These are phyloP conservation scores for Saitozyma podzolica DNA, from an alignment of 768 basidiomycete species.

Conservation along the genomic window DNA sequence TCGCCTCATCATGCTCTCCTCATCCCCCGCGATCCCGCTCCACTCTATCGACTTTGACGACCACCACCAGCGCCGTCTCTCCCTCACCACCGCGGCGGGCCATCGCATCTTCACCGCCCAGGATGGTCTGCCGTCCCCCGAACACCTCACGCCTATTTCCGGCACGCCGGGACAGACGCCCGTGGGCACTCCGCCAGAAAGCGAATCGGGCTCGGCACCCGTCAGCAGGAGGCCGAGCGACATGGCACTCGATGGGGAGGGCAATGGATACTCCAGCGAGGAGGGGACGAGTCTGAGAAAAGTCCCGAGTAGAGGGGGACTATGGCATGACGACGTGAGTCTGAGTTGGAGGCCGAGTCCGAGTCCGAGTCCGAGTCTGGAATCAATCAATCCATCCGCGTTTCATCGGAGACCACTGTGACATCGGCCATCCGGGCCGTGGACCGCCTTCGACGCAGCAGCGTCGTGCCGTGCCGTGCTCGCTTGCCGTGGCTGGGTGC, in stretches of 20 bases:
- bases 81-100: slow-evolving; percentile 42
- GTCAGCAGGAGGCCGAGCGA: slow-evolving; percentile 4
- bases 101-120: slow-evolving; percentile 38
- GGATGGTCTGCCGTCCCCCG: slow-evolving; percentile 45
- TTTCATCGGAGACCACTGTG: too few species aligned
- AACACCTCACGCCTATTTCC: slow-evolving; percentile 41
- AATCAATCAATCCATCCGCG: too few species aligned
- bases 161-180: slow-evolving; percentile 24
- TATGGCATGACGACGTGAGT: slow-evolving; percentile 43
- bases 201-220: slow-evolving; percentile 12
- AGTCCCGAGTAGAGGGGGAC: slow-evolving; percentile 32
- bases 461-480: too few species aligned
- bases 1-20: slow-evolving; percentile 44
- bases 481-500: too few species aligned
- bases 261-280: neutral
- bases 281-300: slow-evolving; percentile 21
- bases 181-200: slow-evolving; percentile 4
- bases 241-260: neutral
- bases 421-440: too few species aligned
- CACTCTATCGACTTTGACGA: slow-evolving; percentile 37
- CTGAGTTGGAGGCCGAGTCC: neutral
- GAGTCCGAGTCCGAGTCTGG: neutral
- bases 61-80: slow-evolving; percentile 29
- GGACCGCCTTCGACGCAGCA: too few species aligned
- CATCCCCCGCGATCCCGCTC: slow-evolving; percentile 46